Evolutionary conservation across 495 filamentous ascomycete species (phyloP).

Genomic region (Penicillium simplicissimum): DNA sequence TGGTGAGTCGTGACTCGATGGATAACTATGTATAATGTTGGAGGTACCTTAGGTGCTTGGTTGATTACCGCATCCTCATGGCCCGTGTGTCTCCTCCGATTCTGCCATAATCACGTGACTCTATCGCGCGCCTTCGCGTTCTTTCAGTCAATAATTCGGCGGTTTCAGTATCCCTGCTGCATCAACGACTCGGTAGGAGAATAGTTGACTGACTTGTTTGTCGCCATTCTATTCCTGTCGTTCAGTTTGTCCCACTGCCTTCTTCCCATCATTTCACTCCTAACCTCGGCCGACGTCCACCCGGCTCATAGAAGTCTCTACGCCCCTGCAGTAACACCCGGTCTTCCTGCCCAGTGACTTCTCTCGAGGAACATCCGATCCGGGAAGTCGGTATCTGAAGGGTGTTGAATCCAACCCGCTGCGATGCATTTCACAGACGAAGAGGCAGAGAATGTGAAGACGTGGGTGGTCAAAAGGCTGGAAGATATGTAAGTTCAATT

Average conservation of each 20-base stretch:
- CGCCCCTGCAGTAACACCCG: conserved; percentile 15
- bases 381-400: neutral
- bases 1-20: too few species aligned
- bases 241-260: neutral
- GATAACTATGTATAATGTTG: too few species aligned
- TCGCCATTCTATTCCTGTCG: neutral
- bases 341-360: conserved; percentile 18
- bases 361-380: too few species aligned
- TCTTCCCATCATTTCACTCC: neutral
- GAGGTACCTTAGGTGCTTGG: too few species aligned
- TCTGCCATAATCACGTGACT: conserved; percentile 21
- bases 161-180: conserved; percentile 7
- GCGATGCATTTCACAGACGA: conserved; percentile 78
- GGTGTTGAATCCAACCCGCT: neutral
- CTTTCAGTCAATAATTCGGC: conserved; percentile 15
- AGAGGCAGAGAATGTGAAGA: conserved; percentile 72
- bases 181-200: conserved; percentile 9
- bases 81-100: neutral
- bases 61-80: too few species aligned
- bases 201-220: conserved; percentile 4
- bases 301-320: conserved; percentile 4
- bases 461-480: conserved; percentile 86
- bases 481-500: conserved; percentile 77
- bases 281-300: neutral
- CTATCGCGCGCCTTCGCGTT: conserved; percentile 22